Evolutionary conservation across 2,329 filamentous ascomycete genomes (phyloP).

Genomic region (Botrytis tulipae): DNA sequence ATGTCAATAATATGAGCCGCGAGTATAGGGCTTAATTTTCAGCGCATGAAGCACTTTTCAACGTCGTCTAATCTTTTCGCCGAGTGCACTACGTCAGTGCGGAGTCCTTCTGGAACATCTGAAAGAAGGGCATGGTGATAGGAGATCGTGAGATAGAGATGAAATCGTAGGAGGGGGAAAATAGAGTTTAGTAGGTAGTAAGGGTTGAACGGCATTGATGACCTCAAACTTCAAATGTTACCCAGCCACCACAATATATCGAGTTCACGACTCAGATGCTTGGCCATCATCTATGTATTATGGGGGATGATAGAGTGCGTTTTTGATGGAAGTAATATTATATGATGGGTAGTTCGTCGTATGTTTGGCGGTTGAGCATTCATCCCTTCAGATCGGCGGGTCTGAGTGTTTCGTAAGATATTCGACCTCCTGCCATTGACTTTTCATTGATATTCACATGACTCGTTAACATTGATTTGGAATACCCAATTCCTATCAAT

Average conservation of each 20-base stretch:
- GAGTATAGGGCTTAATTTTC: constrained; percentile 13
- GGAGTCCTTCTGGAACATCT: constrained; percentile 9
- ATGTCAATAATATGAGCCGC: neutral
- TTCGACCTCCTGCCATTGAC: neutral
- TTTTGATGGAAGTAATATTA: neutral
- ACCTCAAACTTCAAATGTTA: neutral
- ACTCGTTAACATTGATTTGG: neutral
- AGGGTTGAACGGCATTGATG: constrained; percentile 1
- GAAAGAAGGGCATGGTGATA: neutral
- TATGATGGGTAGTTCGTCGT: neutral
- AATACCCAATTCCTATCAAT: constrained; percentile 20
- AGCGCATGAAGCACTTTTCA: constrained; percentile 1
- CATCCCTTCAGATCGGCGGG: neutral
- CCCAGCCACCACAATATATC: constrained; percentile 5
- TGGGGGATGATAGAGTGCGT: neutral
- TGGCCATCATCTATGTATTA: neutral
- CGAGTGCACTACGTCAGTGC: neutral
- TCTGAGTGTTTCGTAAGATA: neutral
- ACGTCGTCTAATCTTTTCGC: neutral
- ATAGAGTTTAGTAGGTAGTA: constrained; percentile 1
- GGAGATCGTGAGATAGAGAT: neutral
- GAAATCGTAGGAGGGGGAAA: neutral
- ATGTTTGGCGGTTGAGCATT: neutral
- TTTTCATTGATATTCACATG: neutral
- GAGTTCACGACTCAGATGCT: neutral